Conservation (phyloP, 129 eudicot species). For the Flaveria bidentis region DNA sequence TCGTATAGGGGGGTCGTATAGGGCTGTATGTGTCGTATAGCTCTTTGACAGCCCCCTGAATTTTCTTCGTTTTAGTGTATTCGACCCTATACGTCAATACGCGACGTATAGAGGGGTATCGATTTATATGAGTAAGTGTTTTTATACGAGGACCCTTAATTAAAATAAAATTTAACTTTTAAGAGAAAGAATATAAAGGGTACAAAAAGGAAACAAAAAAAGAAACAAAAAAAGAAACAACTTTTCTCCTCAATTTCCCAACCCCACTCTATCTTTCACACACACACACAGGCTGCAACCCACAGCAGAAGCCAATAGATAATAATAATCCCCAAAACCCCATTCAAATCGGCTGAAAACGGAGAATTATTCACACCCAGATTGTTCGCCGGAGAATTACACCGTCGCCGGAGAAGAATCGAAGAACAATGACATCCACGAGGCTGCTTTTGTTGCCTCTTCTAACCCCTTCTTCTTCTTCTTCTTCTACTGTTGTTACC, state of each 20-base stretch:
- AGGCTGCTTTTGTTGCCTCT: slow-evolving; percentile 38
- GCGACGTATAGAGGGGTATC: too few species aligned
- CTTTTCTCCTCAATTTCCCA: slow-evolving; percentile 37
- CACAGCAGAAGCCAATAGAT: slow-evolving; percentile 16
- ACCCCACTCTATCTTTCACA: slow-evolving; percentile 31
- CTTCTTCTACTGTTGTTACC: slow-evolving; percentile 7
- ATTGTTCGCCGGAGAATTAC: slow-evolving; percentile 28
- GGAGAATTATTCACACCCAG: slow-evolving; percentile 1
- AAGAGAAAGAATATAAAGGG: neutral
- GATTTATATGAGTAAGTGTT: too few species aligned
- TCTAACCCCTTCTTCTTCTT: slow-evolving; percentile 6
- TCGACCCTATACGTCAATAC: too few species aligned
- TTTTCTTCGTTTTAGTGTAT: too few species aligned
- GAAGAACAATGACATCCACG: slow-evolving; percentile 31
- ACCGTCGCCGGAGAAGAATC: slow-evolving; percentile 18
- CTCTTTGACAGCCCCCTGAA: too few species aligned
- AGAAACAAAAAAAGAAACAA: slow-evolving; percentile 24
- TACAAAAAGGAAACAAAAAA: slow-evolving; percentile 29
- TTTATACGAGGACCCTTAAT: too few species aligned
- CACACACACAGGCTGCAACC: neutral
- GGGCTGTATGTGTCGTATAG: too few species aligned
- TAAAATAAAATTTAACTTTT: too few species aligned
- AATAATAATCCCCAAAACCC: neutral
- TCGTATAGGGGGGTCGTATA: too few species aligned
- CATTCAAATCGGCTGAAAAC: neutral